Evolutionary conservation across 2,329 filamentous ascomycete species (phyloP), one percentile per base, ranked within the genome.

Genomic region (Colletotrichum eleusines): DNA sequence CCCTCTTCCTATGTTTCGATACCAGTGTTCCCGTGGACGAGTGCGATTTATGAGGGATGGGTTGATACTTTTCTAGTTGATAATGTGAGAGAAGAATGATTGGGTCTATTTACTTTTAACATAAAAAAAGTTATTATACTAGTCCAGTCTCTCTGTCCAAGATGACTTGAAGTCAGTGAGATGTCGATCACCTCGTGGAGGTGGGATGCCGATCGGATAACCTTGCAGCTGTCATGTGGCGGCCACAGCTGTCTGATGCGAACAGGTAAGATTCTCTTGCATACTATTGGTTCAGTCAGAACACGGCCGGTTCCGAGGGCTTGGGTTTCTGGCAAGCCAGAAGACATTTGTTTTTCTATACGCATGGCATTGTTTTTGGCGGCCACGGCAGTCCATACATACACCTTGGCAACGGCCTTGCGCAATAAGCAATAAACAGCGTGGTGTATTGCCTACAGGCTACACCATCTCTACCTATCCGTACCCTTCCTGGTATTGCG

Each of bases 1-100:
- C n/a, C n/a, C 33, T 53, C 54, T 55, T 55, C 35, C 28, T 71
- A 58, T 67, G 57, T 68, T 71, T 69, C 67, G 64, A 71, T 71
- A 71, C 69, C 69, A 71, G 59, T 54, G 31, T 59, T 59, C 59
- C 58, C 38, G 53, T 63, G 65, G 59, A 69, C 58, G 31, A 50
- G 54, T 33, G 51, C 40, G 53, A 38, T 69, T 11, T 64, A 71
- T 53, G 59, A 63, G 59, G 58, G 64, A 71, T 68, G 69, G 69
- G 65, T 69, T 71, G 69, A 69, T 59, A 69, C 44, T 46, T 71
- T 71, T 71, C 64, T 71, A 69, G 64, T 69, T 69, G 63, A 71
- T 71, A 69, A 63, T 71, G 38, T 63, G 59, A 69, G 64, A 71
- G 53, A 69, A 66, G 46, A 59, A 69, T 40, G 69, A 69, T 42